Evolutionary conservation across 2,329 filamentous ascomycete genomes (phyloP).

Genomic region (Claviceps sp.): DNA sequence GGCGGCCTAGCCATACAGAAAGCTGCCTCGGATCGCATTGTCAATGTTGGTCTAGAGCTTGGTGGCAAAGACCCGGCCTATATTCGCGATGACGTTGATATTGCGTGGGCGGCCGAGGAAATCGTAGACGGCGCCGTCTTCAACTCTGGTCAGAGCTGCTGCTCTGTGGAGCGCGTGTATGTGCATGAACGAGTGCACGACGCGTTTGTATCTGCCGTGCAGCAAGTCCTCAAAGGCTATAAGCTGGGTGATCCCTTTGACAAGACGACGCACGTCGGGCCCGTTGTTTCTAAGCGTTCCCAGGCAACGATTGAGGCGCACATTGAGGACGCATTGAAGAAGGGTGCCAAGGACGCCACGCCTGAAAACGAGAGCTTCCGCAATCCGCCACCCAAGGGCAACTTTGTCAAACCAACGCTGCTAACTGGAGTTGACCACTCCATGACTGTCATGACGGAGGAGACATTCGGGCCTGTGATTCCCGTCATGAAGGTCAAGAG

Average conservation of each 20-base stretch:
- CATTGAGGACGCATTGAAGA: constrained; percentile 66
- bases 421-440: constrained; percentile 65
- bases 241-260: constrained; percentile 80
- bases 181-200: constrained; percentile 79
- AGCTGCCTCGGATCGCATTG: constrained; percentile 70
- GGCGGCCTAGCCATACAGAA: constrained; percentile 77
- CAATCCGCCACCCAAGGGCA: constrained; percentile 61
- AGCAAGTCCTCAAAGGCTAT: constrained; percentile 69
- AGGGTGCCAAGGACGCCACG: constrained; percentile 74
- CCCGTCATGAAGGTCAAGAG: constrained; percentile 74
- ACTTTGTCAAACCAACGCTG: constrained; percentile 79
- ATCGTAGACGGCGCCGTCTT: constrained; percentile 94
- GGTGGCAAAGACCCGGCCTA: constrained; percentile 95
- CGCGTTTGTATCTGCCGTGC: constrained; percentile 63
- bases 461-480: constrained; percentile 90
- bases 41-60: constrained; percentile 79
- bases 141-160: constrained; percentile 98
- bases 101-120: constrained; percentile 83
- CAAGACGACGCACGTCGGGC: constrained; percentile 68
- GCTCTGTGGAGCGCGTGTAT: constrained; percentile 82
- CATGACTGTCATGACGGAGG: constrained; percentile 84
- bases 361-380: constrained; percentile 69
- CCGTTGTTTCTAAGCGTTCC: constrained; percentile 72
- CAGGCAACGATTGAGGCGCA: constrained; percentile 66
- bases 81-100: constrained; percentile 70